These are phyloP conservation scores for Dactylellina parvicollis DNA, from an alignment of 2,329 filamentous ascomycete genomes.

Conservation along the genomic window DNA sequence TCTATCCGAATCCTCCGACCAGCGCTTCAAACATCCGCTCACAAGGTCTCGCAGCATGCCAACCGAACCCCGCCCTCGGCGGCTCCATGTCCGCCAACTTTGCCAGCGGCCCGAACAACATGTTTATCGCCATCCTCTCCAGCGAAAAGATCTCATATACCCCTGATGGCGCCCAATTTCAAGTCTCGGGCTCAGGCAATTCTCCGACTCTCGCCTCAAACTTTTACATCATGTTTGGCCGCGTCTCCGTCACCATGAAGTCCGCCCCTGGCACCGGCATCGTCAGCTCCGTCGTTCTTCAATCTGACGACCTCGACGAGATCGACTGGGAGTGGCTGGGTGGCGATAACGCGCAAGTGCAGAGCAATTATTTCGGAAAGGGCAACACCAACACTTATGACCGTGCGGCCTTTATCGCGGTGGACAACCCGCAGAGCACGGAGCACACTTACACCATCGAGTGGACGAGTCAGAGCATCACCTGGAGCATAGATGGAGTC, in stretches of 20 bases:
- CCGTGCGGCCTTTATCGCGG: slow-evolving; percentile 80
- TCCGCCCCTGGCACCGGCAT: slow-evolving; percentile 89
- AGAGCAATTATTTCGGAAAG: slow-evolving; percentile 97
- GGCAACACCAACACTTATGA: slow-evolving; percentile 86
- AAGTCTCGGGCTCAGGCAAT: slow-evolving; percentile 79
- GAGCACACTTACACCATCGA: slow-evolving; percentile 91
- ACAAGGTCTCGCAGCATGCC: slow-evolving; percentile 67
- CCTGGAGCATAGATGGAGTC: slow-evolving; percentile 84
- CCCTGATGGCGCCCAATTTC: slow-evolving; percentile 81
- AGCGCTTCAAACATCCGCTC: slow-evolving; percentile 54
- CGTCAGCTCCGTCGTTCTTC: slow-evolving; percentile 88
- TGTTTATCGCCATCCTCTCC: slow-evolving; percentile 69
- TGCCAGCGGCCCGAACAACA: slow-evolving; percentile 77
- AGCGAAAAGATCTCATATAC: slow-evolving; percentile 77
- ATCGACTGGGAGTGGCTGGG: slow-evolving; percentile 98
- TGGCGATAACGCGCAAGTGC: slow-evolving; percentile 77
- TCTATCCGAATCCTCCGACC: background rate
- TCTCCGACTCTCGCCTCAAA: slow-evolving; percentile 85
- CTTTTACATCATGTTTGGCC: slow-evolving; percentile 99
- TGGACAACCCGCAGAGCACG: slow-evolving; percentile 73
- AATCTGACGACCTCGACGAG: slow-evolving; percentile 92
- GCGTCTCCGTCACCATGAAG: slow-evolving; percentile 84
- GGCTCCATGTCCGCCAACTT: slow-evolving; percentile 87
- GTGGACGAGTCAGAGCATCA: slow-evolving; percentile 85
- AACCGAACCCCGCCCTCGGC: slow-evolving; percentile 80